These are phyloP conservation scores for Logfia minima DNA, from an alignment of 129 eudicot genomes.

Conservation along the genomic window DNA sequence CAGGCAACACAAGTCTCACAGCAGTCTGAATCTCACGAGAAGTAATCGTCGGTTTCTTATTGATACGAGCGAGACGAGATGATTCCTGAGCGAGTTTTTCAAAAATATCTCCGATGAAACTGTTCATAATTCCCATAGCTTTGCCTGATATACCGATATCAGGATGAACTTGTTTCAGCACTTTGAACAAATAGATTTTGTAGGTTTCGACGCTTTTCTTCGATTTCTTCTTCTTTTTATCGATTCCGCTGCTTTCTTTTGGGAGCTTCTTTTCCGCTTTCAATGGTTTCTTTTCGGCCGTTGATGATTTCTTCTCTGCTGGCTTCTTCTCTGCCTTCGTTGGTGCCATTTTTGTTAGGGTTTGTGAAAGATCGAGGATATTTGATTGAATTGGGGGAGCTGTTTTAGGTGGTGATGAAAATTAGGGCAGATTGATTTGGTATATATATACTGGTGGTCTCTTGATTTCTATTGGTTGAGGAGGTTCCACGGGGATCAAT, in stretches of 20 bases:
- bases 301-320: not conserved
- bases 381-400: not conserved
- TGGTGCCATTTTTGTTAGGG: not conserved
- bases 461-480: not conserved
- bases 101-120: constrained; percentile 17
- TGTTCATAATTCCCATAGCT: constrained; percentile 23
- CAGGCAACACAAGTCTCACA: constrained; percentile 28
- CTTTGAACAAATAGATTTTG: constrained; percentile 11
- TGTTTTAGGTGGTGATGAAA: not conserved
- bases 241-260: not conserved
- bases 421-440: not conserved
- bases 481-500: not conserved
- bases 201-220: constrained; percentile 19
- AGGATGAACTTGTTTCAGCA: constrained; percentile 25
- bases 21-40: constrained; percentile 23
- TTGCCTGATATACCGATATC: constrained; percentile 12
- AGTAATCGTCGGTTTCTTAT: constrained; percentile 8
- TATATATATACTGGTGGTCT: not conserved
- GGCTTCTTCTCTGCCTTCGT: not conserved
- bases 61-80: constrained; percentile 19
- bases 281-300: not conserved
- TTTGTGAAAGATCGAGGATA: not conserved
- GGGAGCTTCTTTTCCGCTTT: not conserved
- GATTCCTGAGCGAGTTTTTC: constrained; percentile 27
- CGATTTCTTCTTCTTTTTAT: constrained; percentile 11